These are phyloP conservation scores for Candida nitratophila DNA, from an alignment of 805 yeast species.

Conservation along the genomic window DNA sequence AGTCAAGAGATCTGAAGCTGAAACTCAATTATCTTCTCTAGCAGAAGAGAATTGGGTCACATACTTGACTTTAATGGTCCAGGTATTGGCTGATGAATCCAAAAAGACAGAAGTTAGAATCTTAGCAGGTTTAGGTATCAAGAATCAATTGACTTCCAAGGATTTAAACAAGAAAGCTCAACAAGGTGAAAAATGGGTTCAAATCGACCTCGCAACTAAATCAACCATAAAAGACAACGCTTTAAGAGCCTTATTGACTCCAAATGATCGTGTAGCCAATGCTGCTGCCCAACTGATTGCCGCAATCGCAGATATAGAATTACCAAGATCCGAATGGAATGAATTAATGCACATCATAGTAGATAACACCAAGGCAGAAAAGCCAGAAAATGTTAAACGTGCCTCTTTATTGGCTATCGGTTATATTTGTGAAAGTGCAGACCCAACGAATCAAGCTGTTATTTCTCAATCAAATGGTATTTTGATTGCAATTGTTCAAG, in stretches of 20 bases:
- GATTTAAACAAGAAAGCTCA: conserved; percentile 51
- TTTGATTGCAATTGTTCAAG: conserved; percentile 92
- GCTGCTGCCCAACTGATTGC: conserved; percentile 93
- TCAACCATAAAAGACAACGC: conserved; percentile 59
- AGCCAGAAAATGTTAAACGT: conserved; percentile 74
- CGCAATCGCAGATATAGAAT: conserved; percentile 92
- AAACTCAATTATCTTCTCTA: conserved; percentile 61
- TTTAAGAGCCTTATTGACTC: conserved; percentile 53
- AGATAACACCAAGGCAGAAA: conserved; percentile 74
- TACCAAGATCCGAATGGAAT: conserved; percentile 85
- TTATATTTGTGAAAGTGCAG: conserved; percentile 91
- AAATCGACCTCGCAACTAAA: conserved; percentile 48
- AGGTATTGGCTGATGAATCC: conserved; percentile 59
- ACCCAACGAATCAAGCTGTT: conserved; percentile 71
- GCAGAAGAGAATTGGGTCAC: conserved; percentile 72
- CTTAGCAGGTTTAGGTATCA: conserved; percentile 82
- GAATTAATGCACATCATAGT: conserved; percentile 79
- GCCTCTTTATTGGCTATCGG: conserved; percentile 88
- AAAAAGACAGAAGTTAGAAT: conserved; percentile 77
- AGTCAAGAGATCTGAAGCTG: conserved; percentile 66
- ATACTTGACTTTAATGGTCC: conserved; percentile 63
- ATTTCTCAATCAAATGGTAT: conserved; percentile 86
- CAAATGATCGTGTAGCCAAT: conserved; percentile 73
- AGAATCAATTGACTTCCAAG: conserved; percentile 83
- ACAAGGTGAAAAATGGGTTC: conserved; percentile 70